Base-by-base conservation (phyloP, 495 filamentous ascomycete genomes). In the Parathielavia appendiculata region DNA sequence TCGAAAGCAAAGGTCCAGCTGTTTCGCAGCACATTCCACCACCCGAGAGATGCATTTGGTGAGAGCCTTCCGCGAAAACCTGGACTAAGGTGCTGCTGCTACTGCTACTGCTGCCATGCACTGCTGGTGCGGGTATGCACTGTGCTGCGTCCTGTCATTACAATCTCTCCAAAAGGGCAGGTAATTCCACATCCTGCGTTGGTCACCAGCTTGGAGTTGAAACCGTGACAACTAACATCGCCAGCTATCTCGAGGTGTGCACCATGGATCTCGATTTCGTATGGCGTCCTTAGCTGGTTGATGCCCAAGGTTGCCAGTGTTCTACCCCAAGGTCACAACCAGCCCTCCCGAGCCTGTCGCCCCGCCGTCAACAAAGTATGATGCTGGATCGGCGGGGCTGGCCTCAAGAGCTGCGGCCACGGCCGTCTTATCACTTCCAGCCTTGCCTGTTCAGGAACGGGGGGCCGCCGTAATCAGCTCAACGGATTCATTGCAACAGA, bases 381-480 rank as follows among this genome's bases (percentile, higher is more conserved):
- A 58, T 50, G 55, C 48, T 44, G 47, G 20, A 50, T 54, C 39
- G 19, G 59, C 49, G 66, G 67, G 66, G 60, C 38, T 57, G 67
- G 67, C 61, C 67, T 61, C 59, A 22, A 41, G 26, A 26, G 48
- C 51, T 68, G 66, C 67, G 67, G 59, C 67, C 67, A 59, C 45
- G 36, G 30, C 22, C 56, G 53, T 45, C 52, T 57, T 50, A 47
- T 64, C 63, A 64, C 63, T 54, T 44, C 43, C 59, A 46, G 36
- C 48, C 35, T 58, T 60, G 49, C 50, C 63, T 45, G n/a, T 58
- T 60, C 47, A 41, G 58, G 47, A 45, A 51, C 45, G 39, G 48
- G 39, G 22, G 30, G 36, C 22, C 35, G 50, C 26, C 11, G 30
- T 0, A 19, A 30, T 1, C 26, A 6, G 26, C 50, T n/a, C 4